Conservation (phyloP, 2,329 filamentous ascomycete species). For the Paracoccidioides lutzii region DNA sequence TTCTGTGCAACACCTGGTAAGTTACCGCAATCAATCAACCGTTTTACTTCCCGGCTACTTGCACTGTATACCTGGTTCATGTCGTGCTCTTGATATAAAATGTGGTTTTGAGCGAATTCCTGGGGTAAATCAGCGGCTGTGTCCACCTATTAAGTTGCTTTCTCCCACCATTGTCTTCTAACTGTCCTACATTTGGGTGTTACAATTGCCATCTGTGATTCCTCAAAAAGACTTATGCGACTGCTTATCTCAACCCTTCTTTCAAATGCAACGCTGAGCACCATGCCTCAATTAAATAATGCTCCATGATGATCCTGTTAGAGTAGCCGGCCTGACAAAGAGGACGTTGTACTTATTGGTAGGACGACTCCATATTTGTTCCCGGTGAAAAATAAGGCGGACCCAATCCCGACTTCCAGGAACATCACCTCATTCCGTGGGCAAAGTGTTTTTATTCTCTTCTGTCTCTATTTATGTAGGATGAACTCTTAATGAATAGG, state of each 20-base stretch:
- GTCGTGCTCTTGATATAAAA: background rate
- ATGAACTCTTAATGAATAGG: background rate
- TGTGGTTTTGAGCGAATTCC: background rate
- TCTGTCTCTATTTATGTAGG: background rate
- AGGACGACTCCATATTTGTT: background rate
- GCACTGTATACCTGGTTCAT: background rate
- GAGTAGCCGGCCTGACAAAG: background rate
- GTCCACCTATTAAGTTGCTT: no score
- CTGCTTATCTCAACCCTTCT: no score
- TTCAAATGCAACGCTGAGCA: no score
- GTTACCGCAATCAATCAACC: background rate
- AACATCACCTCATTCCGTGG: background rate
- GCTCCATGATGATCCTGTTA: background rate
- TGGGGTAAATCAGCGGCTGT: no score
- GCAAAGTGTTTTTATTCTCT: background rate
- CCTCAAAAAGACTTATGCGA: no score
- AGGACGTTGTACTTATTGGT: background rate
- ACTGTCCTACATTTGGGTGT: no score
- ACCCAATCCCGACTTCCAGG: background rate
- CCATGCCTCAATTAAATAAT: no score
- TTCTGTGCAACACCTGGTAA: background rate
- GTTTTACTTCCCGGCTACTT: background rate
- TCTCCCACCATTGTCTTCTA: no score
- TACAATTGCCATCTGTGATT: no score
- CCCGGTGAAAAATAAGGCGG: background rate